Evolutionary conservation across 129 eudicot genomes (phyloP).

Genomic region (sunflower (Helianthus annuus)): HanXRQr2.0-SUNRISE NC_035441.2:186742107-186742606

Average conservation of each 20-base stretch:
- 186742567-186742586: slow-evolving; percentile 32
- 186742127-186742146: not conserved
- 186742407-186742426: too few species aligned
- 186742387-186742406: too few species aligned
- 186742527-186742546: not conserved
- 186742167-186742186: slow-evolving; percentile 39
- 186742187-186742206: slow-evolving; percentile 53
- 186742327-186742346: not conserved
- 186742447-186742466: not conserved
- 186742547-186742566: slow-evolving; percentile 44
- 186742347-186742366: too few species aligned
- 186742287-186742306: slow-evolving; percentile 39
- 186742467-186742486: slow-evolving; percentile 46
- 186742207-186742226: slow-evolving; percentile 32
- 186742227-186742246: slow-evolving; percentile 63
- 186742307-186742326: slow-evolving; percentile 38
- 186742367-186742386: not conserved
- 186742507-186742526: slow-evolving; percentile 30
- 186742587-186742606: slow-evolving; percentile 39
- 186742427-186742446: not conserved
- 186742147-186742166: not conserved
- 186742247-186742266: slow-evolving; percentile 59
- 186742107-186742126: not conserved
- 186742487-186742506: slow-evolving; percentile 43
- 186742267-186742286: slow-evolving; percentile 45